Evolutionary conservation across 306 rosid species (phyloP).

Genomic region (Abrus pulchellus): DNA sequence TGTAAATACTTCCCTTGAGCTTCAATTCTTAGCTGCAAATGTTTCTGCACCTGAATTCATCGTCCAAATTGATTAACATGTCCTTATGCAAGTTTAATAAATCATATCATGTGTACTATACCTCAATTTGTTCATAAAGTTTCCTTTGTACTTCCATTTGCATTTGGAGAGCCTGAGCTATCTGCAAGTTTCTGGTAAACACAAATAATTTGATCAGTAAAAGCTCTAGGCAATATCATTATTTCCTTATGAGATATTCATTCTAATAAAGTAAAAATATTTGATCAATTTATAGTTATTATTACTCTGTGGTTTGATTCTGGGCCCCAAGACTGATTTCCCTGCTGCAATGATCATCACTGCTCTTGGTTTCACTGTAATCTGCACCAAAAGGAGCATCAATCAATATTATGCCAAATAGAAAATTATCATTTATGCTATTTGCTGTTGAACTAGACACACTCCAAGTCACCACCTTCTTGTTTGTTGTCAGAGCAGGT

Average conservation of each 20-base stretch:
- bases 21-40: slow-evolving; percentile 87
- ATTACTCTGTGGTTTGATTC: slow-evolving; percentile 73
- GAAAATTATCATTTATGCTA: slow-evolving; percentile 42
- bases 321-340: slow-evolving; percentile 63
- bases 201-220: slow-evolving; percentile 50
- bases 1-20: slow-evolving; percentile 96
- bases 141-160: slow-evolving; percentile 88
- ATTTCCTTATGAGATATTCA: slow-evolving; percentile 33
- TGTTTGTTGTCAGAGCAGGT: slow-evolving; percentile 62
- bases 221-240: slow-evolving; percentile 40
- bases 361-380: slow-evolving; percentile 62
- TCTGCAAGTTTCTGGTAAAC: slow-evolving; percentile 68
- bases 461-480: slow-evolving; percentile 63
- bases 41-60: slow-evolving; percentile 80
- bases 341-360: slow-evolving; percentile 60
- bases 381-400: slow-evolving; percentile 55
- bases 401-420: slow-evolving; percentile 24
- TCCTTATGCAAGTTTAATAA: background rate
- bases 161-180: slow-evolving; percentile 81
- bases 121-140: slow-evolving; percentile 90
- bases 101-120: slow-evolving; percentile 43
- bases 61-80: slow-evolving; percentile 30
- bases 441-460: slow-evolving; percentile 13
- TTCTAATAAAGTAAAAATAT: slow-evolving; percentile 23
- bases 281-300: slow-evolving; percentile 53